Evolutionary conservation across 176 grass and related monocot genomes (phyloP), one percentile per base, ranked within the genome.

Genomic region (Zea luxurians): DNA sequence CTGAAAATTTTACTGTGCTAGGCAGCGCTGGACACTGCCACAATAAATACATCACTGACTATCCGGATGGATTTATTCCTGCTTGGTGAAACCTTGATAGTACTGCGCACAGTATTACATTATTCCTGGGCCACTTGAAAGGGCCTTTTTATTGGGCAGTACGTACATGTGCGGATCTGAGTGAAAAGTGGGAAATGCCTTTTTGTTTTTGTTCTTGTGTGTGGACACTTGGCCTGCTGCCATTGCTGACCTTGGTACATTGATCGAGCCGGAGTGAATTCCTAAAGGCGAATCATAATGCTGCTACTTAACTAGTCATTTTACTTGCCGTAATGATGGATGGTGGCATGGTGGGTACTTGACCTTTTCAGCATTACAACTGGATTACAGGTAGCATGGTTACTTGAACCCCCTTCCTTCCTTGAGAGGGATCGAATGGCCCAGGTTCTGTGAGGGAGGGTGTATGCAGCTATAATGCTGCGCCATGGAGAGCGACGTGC

Each of bases 181-280:
- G 36, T 17, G 8, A 13, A 42, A 46, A 36, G 10, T 34, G 35
- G 42, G 46, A 45, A 77, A 55, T 73, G 66, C n/a, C 20, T 87
- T 82, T 40, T 82, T 40, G 34, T 35, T 63, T 74, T 79, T 53
- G 20, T 78, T 83, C 43, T 37, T 78, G 45, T 66, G 38, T 61
- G 53, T 27, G 54, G 60, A 68, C 57, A 40, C 60, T 73, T 61
- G 4, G 15, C 50, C 67, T 88, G 62, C 72, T 75, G 3, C 75
- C 13, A 6, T 34, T 54, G 0, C 47, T 80, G 46, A 80, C 55
- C 43, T 83, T 53, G 3, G 38, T 81, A 62, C 16, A 71, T 64
- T 72, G 57, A 71, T 64, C 65, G 57, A 16, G 9, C 36, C 15
- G n/a, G 13, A 38, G 58, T 78, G 46, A 62, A 57, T 17, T 6